A percentile compares a stretch with the other conserved stretches of the same genome.
Evolutionary conservation across 75 land plant genomes (phyloP).

Genomic region (Pinus albicaulis): DNA sequence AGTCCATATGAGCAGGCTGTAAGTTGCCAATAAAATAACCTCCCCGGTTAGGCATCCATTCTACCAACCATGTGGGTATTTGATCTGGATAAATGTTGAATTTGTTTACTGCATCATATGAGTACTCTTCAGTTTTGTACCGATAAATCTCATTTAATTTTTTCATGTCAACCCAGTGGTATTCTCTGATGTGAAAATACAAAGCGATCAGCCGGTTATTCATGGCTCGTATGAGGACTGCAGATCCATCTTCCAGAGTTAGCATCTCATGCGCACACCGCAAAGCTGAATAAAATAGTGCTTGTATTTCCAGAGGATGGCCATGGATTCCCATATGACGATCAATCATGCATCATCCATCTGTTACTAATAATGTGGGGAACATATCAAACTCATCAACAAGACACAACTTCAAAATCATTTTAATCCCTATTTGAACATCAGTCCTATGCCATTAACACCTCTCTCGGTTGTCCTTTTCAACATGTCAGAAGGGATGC

Average conservation of each 20-base stretch:
- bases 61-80: conserved; percentile 83
- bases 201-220: conserved; percentile 79
- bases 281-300: conserved; percentile 86
- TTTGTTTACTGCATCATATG: conserved; percentile 93
- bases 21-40: conserved; percentile 93
- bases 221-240: conserved; percentile 61
- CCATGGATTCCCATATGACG: conserved; percentile 99
- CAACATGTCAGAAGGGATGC: no score
- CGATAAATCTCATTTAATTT: conserved; percentile 95
- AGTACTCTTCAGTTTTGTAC: conserved; percentile 97
- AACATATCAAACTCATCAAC: conserved; percentile 99
- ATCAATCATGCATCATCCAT: conserved; percentile 98
- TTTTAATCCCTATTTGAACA: conserved; percentile 96
- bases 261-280: conserved; percentile 94
- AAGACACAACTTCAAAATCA: conserved; percentile 88
- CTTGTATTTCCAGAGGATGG: conserved; percentile 97
- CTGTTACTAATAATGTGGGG: conserved; percentile 88
- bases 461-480: no score
- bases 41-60: conserved; percentile 84
- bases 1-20: conserved; percentile 99
- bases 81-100: conserved; percentile 99
- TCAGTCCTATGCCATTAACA: no score
- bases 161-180: conserved; percentile 87
- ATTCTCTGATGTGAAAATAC: conserved; percentile 90
- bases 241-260: conserved; percentile 73